phyloP scores from a whole-genome alignment of 306 rosid genomes.

The Fragaria nilgerrensis region DNA sequence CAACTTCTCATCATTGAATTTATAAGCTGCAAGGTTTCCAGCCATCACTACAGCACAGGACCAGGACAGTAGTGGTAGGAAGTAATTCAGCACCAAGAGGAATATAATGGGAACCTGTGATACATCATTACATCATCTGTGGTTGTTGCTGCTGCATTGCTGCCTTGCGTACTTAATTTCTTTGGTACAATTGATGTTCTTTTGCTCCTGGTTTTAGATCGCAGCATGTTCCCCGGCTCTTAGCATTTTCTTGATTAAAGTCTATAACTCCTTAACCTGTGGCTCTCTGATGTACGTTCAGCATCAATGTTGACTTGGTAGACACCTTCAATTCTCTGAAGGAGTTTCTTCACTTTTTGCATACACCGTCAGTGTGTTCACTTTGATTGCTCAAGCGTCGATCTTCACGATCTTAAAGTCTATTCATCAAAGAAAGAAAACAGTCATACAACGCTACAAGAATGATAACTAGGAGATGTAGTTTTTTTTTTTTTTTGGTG shows the following conservation, averaged over 20 bases:
- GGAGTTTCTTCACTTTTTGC: constrained; percentile 36
- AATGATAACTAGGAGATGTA: too few species aligned
- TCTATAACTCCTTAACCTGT: constrained; percentile 73
- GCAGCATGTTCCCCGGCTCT: constrained; percentile 81
- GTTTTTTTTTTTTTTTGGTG: too few species aligned
- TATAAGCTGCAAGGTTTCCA: too few species aligned
- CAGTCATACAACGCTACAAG: not conserved
- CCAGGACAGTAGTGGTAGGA: too few species aligned
- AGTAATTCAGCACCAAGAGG: too few species aligned
- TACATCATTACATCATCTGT: too few species aligned
- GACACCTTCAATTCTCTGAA: constrained; percentile 86
- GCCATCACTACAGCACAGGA: too few species aligned
- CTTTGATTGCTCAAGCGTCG: constrained; percentile 85
- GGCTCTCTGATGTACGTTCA: constrained; percentile 64
- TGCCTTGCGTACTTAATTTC: not conserved
- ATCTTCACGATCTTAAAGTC: constrained; percentile 93
- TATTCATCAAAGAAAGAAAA: constrained; percentile 21
- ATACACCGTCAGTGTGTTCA: constrained; percentile 39
- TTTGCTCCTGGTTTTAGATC: constrained; percentile 57
- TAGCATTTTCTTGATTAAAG: constrained; percentile 61
- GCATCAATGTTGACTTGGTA: constrained; percentile 71
- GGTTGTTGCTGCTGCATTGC: too few species aligned
- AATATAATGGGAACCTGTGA: too few species aligned
- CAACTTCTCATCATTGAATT: too few species aligned
- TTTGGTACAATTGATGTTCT: constrained; percentile 41